These are phyloP conservation scores for Russula vinacea DNA, from an alignment of 768 basidiomycete species.

Conservation along the genomic window DNA sequence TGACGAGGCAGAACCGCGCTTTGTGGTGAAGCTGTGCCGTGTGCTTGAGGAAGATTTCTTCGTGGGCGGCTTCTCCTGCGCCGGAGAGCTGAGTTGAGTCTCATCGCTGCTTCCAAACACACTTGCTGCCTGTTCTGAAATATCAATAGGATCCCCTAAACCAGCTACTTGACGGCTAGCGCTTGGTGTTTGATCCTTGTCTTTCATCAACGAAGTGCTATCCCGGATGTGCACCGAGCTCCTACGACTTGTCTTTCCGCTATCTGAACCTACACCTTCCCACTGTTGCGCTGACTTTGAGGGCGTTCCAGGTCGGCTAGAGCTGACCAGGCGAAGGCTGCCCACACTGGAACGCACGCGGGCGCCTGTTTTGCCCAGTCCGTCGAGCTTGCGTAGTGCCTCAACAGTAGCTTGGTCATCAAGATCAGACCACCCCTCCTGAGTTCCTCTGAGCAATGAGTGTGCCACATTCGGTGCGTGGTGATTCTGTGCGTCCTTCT, in stretches of 20 bases:
- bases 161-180: slow-evolving; percentile 43
- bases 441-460: slow-evolving; percentile 79
- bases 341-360: slow-evolving; percentile 73
- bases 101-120: slow-evolving; percentile 55
- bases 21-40: slow-evolving; percentile 75
- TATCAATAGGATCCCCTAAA: slow-evolving; percentile 36
- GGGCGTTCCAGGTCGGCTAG: slow-evolving; percentile 70
- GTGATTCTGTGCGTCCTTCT: slow-evolving; percentile 40
- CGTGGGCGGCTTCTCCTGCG: slow-evolving; percentile 64
- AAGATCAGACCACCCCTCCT: slow-evolving; percentile 85
- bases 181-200: slow-evolving; percentile 37
- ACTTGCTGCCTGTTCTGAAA: slow-evolving; percentile 46
- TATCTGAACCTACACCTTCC: slow-evolving; percentile 57
- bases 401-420: slow-evolving; percentile 89
- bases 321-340: slow-evolving; percentile 45
- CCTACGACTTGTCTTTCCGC: slow-evolving; percentile 41
- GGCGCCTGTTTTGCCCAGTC: slow-evolving; percentile 66
- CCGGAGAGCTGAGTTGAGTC: slow-evolving; percentile 39
- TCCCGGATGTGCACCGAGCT: slow-evolving; percentile 42
- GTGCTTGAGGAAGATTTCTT: slow-evolving; percentile 55
- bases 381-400: slow-evolving; percentile 89
- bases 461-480: slow-evolving; percentile 74
- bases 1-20: slow-evolving; percentile 86
- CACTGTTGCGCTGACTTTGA: slow-evolving; percentile 62
- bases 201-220: slow-evolving; percentile 46